Evolutionary conservation across 1,284 basidiomycete species (phyloP), one percentile per base, ranked within the genome.

Genomic region (Microbotryum silenes-acaulis): DNA sequence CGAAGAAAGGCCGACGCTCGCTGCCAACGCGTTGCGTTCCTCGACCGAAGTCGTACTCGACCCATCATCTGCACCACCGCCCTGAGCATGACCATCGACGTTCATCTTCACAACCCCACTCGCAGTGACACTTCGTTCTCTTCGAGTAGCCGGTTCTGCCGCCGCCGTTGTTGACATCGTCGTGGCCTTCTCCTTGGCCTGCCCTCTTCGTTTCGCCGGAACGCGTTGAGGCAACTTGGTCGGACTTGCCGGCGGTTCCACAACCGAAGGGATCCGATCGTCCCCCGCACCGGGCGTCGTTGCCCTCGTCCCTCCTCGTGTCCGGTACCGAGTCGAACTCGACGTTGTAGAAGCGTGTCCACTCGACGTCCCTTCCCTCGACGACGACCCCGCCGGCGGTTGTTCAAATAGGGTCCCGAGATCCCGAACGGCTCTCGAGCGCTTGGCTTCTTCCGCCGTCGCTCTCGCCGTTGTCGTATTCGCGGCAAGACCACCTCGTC

Each of bases 391-490:
- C 6, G 45, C 42, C 16, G 54, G 31, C 9, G 46, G 20, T n/a
- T 59, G 20, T 50, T 68, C 67, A 25, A 68, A 64, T 4, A 68
- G 54, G 1, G 57, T 66, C 27, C 57, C 56, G 44, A 68, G 60
- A 55, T 68, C 57, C 49, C 64, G 62, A 10, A 65, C 67, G 1
- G 60, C 63, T 27, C 53, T 53, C 8, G 47, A 50, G n/a, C 62
- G 57, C 6, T 51, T 57, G 21, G 59, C 54, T 20, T 31, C 25
- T 2, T 21, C 42, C 3, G 42, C n/a, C 7, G 54, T 51, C n/a
- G 46, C 8, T 1, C 25, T 25, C 9, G 59, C 2, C 2, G 55
- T 27, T 12, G 53, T n/a, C 4, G 49, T 16, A 6, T 25, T 25
- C 1, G 44, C 42, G 6, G 14, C n/a, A 31, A 7, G 31, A 7